Base-by-base conservation (phyloP, 2,329 filamentous ascomycete species). In the Xylariaceae sp. region DNA sequence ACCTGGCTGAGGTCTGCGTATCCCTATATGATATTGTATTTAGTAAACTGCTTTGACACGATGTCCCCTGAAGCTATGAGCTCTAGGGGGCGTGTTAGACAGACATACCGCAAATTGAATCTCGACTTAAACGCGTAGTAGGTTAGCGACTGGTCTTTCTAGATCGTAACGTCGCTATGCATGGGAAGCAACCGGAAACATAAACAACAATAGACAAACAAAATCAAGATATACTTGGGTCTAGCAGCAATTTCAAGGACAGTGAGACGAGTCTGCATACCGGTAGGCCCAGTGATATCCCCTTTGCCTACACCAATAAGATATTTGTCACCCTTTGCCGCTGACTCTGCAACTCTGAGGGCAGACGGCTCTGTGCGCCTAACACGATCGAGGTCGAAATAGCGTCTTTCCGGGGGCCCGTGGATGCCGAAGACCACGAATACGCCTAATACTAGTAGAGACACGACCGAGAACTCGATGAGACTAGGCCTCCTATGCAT, bases 31-130 rank as follows among this genome's bases (percentile, higher is more conserved):
- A 47, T 42, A 2, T 15, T 30, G 42, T 42, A 11, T 51, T 63
- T 9, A 63, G 53, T 48, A 51, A 23, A 15, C 5, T 30, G 30
- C 44, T 34, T 35, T 35, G 42, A 45, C 5, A 34, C 13, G 9
- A 83, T 11, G 85, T 78, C 44, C 71, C 90, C 86, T 34, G 92
- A 91, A 76, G 47, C 60, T 17, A 30, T 3, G 48, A 10, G n/a
- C 11, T 18, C 23, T 3, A 47, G 13, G 11, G 23, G 15, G 44
- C 3, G 10, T 42, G 15, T 18, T 18, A 10, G 30, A 7, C 18
- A 18, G 42, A 58, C 96, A 96, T 62, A 92, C 92, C 80, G 92
- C 94, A 74, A 96, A 83, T 70, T 90, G 91, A 74, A 96, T 85
- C 74, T 96, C 91, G 34, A 93, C 91, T 64, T 59, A 15, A 47